Evolutionary conservation across 1,284 basidiomycete genomes (phyloP).

Genomic region (Cryptococcus amylolentus): DNA sequence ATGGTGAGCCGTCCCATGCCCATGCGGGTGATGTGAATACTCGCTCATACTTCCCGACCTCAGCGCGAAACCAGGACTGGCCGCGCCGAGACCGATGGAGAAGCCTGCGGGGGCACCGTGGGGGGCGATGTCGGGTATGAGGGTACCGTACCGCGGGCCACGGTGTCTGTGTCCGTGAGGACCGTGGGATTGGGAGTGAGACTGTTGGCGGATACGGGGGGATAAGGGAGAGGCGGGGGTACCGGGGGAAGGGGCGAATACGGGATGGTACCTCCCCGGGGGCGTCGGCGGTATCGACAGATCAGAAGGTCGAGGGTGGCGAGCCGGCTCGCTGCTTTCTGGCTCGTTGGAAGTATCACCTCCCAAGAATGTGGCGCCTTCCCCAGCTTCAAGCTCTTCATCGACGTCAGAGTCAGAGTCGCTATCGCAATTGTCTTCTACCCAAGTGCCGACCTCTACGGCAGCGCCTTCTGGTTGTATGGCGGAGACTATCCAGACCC

Average conservation of each 20-base stretch:
- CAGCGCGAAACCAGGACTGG: conserved; percentile 49
- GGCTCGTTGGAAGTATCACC: conserved; percentile 17
- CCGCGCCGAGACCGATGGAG: conserved; percentile 48
- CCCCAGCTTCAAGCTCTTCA: conserved; percentile 24
- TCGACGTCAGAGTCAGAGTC: conserved; percentile 15
- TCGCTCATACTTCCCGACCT: conserved; percentile 28
- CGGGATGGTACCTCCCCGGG: background rate
- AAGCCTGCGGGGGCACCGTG: conserved; percentile 43
- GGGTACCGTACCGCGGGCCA: conserved; percentile 42
- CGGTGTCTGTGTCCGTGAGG: conserved; percentile 9
- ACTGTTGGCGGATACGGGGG: conserved; percentile 2
- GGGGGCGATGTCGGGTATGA: conserved; percentile 44
- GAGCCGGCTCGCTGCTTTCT: background rate
- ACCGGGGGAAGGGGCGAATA: conserved; percentile 1
- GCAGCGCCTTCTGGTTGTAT: conserved; percentile 44
- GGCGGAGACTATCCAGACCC: conserved; percentile 78
- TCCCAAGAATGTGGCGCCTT: conserved; percentile 20
- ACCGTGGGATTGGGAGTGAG: conserved; percentile 3
- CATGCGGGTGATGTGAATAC: conserved; percentile 5
- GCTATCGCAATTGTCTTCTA: conserved; percentile 37
- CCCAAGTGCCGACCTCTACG: conserved; percentile 50
- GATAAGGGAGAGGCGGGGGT: conserved; percentile 24
- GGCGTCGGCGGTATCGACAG: background rate
- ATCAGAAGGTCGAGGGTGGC: background rate
- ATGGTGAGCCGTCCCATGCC: background rate